Base-by-base conservation (phyloP, 768 basidiomycete genomes). In the Kwoniella bestiolae region DNA sequence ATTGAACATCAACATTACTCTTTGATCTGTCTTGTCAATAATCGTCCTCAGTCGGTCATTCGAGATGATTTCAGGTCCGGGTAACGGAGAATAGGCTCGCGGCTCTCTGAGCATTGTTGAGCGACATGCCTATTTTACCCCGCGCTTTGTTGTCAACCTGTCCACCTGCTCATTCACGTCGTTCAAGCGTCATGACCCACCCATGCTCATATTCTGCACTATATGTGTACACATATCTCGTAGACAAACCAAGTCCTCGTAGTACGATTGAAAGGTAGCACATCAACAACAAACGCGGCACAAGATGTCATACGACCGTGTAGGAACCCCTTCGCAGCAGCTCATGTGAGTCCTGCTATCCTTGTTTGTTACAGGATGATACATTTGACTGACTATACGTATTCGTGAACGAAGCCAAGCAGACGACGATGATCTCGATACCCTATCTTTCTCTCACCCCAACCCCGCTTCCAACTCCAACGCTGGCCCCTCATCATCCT, bases 361-460 rank as follows among this genome's bases (percentile, higher is more conserved):
- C 29, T 29, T 11, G 32, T 16, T 18, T 29, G 16, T 28, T 65
- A 16, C 14, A 35, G 18, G 6, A 25, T 41, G n/a, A 21, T 8
- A 7, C 47, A 14, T 6, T 16, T 35, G 23, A 35, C 8, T 47
- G 25, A 41, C 23, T 18, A 45, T 52, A 56, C 31, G 57, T 44
- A 34, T 29, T 1, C 38, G 6, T 26, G 5, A 49, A 8, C 29
- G 21, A 51, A 80, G 79, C 44, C 79, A 79, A 73, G 79, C 79
- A 63, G 79, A 80, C 59, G 79, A 80, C 47, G 79, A 80, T 44
- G 79, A 80, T 55, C 73, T 80, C 44, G 79, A 79, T 56, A 55
- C 74, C 29, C 70, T 80, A 12, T 80, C 79, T 50, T 80, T 79
- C 68, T 69, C 68, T 12, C 69, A 72, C 31, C 73, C 72, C 51